These are phyloP conservation scores for Hypoxylon sp. DNA, from an alignment of 2,329 filamentous ascomycete genomes.

Conservation along the genomic window DNA sequence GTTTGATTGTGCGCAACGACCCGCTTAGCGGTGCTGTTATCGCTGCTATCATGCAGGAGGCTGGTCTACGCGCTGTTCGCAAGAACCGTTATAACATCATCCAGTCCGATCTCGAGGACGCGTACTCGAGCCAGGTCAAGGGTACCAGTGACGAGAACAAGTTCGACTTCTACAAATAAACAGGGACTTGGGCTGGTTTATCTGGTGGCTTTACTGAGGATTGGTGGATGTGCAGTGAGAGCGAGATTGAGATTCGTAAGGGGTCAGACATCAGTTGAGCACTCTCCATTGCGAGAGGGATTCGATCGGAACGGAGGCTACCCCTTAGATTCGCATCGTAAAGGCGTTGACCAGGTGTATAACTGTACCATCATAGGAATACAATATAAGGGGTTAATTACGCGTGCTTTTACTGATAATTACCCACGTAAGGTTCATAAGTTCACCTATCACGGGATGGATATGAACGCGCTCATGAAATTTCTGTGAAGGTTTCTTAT, in stretches of 20 bases:
- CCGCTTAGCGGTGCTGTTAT: conserved; percentile 96
- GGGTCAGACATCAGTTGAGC: not conserved
- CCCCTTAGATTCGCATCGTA: conserved; percentile 6
- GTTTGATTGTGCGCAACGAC: conserved; percentile 95
- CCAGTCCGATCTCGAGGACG: conserved; percentile 95
- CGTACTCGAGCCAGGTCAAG: conserved; percentile 97
- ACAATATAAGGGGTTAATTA: conserved; percentile 27
- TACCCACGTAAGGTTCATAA: not conserved
- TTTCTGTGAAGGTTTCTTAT: conserved; percentile 19
- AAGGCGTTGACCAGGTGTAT: conserved; percentile 31
- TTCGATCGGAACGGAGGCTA: conserved; percentile 3
- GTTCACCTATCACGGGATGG: not conserved
- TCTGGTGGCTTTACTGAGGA: too few relatives aligned
- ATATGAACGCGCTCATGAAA: conserved; percentile 2
- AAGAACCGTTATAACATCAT: conserved; percentile 99
- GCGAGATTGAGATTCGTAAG: not conserved
- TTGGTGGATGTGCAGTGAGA: not conserved
- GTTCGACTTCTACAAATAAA: conserved; percentile 93
- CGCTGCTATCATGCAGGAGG: conserved; percentile 99
- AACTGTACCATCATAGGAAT: conserved; percentile 41
- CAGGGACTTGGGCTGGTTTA: not conserved
- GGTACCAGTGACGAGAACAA: conserved; percentile 75
- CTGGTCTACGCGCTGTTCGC: conserved; percentile 90
- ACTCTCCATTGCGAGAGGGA: conserved; percentile 9
- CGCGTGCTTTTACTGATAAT: not conserved